Percentiles rank a stretch among this genome's conserved stretches.
phyloP scores from a whole-genome alignment of 2,329 filamentous ascomycete species.

The Stromatinia cepivora region DNA sequence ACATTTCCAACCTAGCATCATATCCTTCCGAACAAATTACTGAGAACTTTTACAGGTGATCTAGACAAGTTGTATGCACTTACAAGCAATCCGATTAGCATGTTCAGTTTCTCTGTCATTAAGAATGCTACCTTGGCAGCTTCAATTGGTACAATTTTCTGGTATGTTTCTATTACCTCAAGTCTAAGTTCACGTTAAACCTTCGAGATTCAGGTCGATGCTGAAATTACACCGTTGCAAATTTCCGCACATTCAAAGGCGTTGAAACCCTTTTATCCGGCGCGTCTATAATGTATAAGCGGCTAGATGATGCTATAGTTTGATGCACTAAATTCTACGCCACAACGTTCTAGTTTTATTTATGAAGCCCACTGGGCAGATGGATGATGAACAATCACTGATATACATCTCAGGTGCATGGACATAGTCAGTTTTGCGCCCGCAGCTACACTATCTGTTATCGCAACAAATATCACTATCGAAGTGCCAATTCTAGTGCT shows the following conservation, averaged over 20 bases:
- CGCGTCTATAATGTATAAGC: too few species aligned
- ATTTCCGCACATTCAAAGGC: too few species aligned
- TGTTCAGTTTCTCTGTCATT: constrained; percentile 10
- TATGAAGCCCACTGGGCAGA: too few species aligned
- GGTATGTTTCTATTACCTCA: not conserved
- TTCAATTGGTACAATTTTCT: not conserved
- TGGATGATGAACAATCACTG: too few species aligned
- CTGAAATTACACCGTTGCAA: too few species aligned
- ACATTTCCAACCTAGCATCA: not conserved
- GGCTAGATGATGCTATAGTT: too few species aligned
- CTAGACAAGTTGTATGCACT: constrained; percentile 30
- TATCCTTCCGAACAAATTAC: not conserved
- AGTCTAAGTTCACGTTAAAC: not conserved
- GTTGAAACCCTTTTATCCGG: too few species aligned
- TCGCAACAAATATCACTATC: constrained; percentile 1
- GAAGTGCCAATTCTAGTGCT: not conserved
- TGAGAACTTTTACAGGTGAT: constrained; percentile 11
- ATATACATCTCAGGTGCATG: constrained; percentile 16
- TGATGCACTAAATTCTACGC: too few species aligned
- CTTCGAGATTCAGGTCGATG: too few species aligned
- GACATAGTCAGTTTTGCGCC: constrained; percentile 16
- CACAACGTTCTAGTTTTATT: too few species aligned
- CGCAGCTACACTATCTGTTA: constrained; percentile 21
- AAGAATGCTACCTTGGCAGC: constrained; percentile 1
- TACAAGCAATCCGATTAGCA: constrained; percentile 26